Percentiles rank a stretch among this genome's conserved stretches.
Conservation (phyloP, 768 basidiomycete species). For the Suillus brevipes region DNA sequence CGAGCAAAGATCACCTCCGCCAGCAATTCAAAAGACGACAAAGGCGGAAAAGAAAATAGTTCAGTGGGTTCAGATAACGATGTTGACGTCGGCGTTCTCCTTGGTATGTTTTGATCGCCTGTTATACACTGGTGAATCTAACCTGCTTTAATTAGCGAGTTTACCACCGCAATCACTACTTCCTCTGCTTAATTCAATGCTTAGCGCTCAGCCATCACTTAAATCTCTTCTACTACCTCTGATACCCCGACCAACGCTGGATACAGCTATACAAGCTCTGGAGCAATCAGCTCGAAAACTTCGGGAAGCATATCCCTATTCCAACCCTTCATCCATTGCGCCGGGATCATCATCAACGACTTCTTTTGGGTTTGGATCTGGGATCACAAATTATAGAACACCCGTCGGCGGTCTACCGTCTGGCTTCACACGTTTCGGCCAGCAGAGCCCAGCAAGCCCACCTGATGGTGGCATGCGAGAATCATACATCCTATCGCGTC, state of each 20-base stretch:
- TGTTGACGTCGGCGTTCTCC: slow-evolving; percentile 73
- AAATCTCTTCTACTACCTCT: slow-evolving; percentile 72
- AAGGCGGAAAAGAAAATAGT: slow-evolving; percentile 51
- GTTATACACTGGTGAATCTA: slow-evolving; percentile 14
- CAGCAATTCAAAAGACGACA: slow-evolving; percentile 40
- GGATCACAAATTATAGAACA: slow-evolving; percentile 16
- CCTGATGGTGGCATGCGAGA: slow-evolving; percentile 70
- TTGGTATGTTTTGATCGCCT: slow-evolving; percentile 52
- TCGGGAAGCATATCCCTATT: slow-evolving; percentile 83
- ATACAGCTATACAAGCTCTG: slow-evolving; percentile 69
- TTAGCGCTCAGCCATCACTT: slow-evolving; percentile 66
- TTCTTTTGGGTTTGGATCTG: slow-evolving; percentile 36
- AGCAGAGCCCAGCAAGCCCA: slow-evolving; percentile 20
- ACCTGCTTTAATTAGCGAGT: slow-evolving; percentile 52
- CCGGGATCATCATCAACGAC: slow-evolving; percentile 27
- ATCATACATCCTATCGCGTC: slow-evolving; percentile 72
- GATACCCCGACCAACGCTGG: slow-evolving; percentile 83
- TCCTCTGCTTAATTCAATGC: slow-evolving; percentile 67
- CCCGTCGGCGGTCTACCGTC: slow-evolving; percentile 29
- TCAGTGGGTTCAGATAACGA: slow-evolving; percentile 40
- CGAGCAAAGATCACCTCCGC: slow-evolving; percentile 41
- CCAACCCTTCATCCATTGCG: slow-evolving; percentile 43
- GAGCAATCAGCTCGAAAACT: slow-evolving; percentile 69
- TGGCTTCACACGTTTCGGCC: slow-evolving; percentile 31
- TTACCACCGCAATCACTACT: slow-evolving; percentile 76